Evolutionary conservation across 1,139 yeast genomes (phyloP).

Genomic region (Pichia norvegensis): DNA sequence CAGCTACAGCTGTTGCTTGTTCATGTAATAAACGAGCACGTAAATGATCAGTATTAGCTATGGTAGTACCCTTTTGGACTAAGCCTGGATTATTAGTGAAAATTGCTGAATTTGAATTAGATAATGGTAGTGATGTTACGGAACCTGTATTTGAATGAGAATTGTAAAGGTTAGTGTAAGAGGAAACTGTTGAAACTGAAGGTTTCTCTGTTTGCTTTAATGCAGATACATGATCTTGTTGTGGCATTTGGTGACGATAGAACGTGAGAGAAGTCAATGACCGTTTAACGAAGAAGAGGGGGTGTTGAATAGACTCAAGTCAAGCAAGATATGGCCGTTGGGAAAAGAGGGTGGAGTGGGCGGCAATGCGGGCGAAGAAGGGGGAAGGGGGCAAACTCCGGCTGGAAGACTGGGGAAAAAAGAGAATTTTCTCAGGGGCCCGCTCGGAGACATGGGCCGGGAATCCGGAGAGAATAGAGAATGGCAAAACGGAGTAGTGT

Average conservation of each 20-base stretch:
- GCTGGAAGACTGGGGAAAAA: too few species aligned
- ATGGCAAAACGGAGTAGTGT: too few species aligned
- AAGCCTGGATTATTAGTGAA: conserved; percentile 8
- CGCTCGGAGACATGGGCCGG: neutral
- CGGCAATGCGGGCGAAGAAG: too few species aligned
- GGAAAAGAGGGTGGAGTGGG: too few species aligned
- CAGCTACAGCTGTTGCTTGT: neutral
- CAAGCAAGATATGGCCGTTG: too few species aligned
- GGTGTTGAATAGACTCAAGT: too few species aligned
- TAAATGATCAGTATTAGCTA: conserved; percentile 1
- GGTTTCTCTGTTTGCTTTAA: neutral
- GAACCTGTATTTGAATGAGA: conserved; percentile 12
- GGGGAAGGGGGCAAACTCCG: neutral
- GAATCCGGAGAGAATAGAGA: too few species aligned
- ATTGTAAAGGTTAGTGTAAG: conserved; percentile 8
- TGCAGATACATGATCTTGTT: neutral
- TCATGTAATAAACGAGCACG: neutral
- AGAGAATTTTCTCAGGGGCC: neutral
- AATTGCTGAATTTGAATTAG: conserved; percentile 6
- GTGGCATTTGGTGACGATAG: neutral
- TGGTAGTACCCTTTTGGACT: conserved; percentile 9
- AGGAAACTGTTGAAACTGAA: conserved; percentile 1
- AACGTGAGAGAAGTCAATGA: neutral
- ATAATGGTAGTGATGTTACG: neutral
- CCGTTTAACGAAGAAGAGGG: too few species aligned